Evolutionary conservation across 2,329 filamentous ascomycete genomes (phyloP).

Genomic region (Clonostachys solani): DNA sequence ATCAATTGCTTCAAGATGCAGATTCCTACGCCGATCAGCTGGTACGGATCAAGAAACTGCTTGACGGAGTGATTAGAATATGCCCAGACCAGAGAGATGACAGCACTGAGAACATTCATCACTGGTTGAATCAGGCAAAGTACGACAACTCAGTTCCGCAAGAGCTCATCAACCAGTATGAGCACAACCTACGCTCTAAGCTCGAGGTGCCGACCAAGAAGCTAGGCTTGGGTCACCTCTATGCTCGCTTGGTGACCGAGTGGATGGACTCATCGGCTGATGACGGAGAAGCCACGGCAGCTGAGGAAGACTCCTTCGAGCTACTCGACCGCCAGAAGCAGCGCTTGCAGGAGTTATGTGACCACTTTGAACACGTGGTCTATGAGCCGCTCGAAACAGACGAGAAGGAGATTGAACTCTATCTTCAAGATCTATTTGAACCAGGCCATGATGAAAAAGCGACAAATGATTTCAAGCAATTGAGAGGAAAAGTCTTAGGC

Average conservation of each 20-base stretch:
- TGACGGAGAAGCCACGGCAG: neutral
- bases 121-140: neutral
- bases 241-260: neutral
- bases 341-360: neutral
- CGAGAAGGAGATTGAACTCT: neutral
- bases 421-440: neutral
- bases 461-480: neutral
- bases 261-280: neutral
- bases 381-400: neutral
- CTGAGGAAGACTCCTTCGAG: neutral
- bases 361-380: neutral
- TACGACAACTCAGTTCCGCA: neutral
- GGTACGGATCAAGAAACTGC: neutral
- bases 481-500: neutral
- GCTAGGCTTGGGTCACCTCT: neutral
- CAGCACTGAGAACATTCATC: neutral
- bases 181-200: neutral
- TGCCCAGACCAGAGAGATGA: neutral
- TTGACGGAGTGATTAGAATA: neutral
- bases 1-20: neutral
- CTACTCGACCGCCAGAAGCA: neutral
- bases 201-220: neutral
- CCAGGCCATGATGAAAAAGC: neutral
- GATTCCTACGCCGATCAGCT: neutral
- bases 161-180: neutral